These are phyloP conservation scores for Colletotrichum shisoi DNA, from an alignment of 2,329 filamentous ascomycete species.

Conservation along the genomic window DNA sequence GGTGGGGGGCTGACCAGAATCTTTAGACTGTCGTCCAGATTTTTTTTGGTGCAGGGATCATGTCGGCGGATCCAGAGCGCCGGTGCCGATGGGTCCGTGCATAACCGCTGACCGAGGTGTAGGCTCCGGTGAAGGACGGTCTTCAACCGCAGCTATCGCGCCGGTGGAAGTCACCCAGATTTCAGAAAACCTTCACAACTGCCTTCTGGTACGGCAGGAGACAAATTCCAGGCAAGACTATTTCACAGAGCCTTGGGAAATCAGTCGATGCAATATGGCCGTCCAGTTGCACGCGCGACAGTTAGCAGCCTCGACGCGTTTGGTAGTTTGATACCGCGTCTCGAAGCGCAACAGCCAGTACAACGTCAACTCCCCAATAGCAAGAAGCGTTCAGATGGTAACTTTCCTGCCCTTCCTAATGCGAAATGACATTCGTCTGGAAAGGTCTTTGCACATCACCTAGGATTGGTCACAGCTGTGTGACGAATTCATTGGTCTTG, in stretches of 20 bases:
- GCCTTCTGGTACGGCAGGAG: neutral
- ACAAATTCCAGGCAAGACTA: no score
- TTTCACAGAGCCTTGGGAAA: no score
- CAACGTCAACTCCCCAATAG: neutral
- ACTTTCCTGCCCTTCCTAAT: neutral
- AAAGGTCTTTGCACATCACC: no score
- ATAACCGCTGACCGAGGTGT: constrained; percentile 9
- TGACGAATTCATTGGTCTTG: constrained; percentile 12
- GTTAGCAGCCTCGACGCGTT: constrained; percentile 21
- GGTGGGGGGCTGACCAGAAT: constrained; percentile 31
- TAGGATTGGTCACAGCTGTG: neutral
- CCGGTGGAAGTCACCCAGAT: neutral
- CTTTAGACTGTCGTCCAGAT: constrained; percentile 38
- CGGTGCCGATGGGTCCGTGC: constrained; percentile 33
- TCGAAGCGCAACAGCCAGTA: constrained; percentile 8
- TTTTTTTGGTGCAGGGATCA: constrained; percentile 38
- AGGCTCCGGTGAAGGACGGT: constrained; percentile 15
- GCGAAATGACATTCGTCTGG: neutral
- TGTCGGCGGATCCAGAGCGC: constrained; percentile 34
- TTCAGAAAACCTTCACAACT: neutral
- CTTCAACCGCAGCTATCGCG: constrained; percentile 8
- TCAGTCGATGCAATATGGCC: neutral
- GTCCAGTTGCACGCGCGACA: neutral
- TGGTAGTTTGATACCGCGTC: constrained; percentile 29
- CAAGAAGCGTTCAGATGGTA: constrained; percentile 3